Conservation (phyloP, 2,329 filamentous ascomycete genomes). For the Aspergillus intermedius region DNA sequence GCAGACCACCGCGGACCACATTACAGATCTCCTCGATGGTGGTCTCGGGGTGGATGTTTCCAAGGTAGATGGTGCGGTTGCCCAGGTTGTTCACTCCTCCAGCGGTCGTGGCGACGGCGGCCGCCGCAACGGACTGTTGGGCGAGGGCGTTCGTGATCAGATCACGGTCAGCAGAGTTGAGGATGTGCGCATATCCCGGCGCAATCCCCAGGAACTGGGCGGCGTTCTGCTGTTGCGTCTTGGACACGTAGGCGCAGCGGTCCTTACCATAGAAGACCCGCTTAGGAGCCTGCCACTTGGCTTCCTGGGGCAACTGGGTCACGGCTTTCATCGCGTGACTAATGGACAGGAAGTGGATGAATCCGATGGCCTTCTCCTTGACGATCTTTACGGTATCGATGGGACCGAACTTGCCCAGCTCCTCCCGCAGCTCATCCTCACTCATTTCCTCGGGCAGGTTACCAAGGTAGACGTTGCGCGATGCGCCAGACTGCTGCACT, state of each 20-base stretch:
- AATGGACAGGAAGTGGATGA: slow-evolving; percentile 95
- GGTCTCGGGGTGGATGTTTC: slow-evolving; percentile 97
- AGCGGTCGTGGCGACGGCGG: slow-evolving; percentile 91
- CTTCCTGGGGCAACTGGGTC: slow-evolving; percentile 87
- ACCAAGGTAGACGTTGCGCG: slow-evolving; percentile 92
- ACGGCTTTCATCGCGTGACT: slow-evolving; percentile 98
- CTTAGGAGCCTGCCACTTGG: slow-evolving; percentile 92
- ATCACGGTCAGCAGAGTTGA: slow-evolving; percentile 93
- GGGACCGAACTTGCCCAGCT: slow-evolving; percentile 89
- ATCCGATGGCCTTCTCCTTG: slow-evolving; percentile 94
- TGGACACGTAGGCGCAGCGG: slow-evolving; percentile 95
- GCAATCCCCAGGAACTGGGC: slow-evolving; percentile 97
- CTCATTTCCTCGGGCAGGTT: slow-evolving; percentile 84
- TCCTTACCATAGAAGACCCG: slow-evolving; percentile 99
- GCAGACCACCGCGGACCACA: slow-evolving; percentile 86
- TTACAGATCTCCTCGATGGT: slow-evolving; percentile 99
- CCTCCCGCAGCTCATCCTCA: slow-evolving; percentile 89
- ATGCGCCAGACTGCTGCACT: slow-evolving; percentile 94
- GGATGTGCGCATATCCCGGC: slow-evolving; percentile 89
- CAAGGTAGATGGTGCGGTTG: slow-evolving; percentile 94
- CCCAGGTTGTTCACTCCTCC: slow-evolving; percentile 96
- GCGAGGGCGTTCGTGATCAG: slow-evolving; percentile 93
- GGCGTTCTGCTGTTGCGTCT: slow-evolving; percentile 98
- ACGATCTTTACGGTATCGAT: slow-evolving; percentile 98
- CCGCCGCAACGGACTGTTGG: slow-evolving; percentile 94